These are phyloP conservation scores for Apiospora marii DNA, from an alignment of 2,329 filamentous ascomycete genomes.

Conservation along the genomic window DNA sequence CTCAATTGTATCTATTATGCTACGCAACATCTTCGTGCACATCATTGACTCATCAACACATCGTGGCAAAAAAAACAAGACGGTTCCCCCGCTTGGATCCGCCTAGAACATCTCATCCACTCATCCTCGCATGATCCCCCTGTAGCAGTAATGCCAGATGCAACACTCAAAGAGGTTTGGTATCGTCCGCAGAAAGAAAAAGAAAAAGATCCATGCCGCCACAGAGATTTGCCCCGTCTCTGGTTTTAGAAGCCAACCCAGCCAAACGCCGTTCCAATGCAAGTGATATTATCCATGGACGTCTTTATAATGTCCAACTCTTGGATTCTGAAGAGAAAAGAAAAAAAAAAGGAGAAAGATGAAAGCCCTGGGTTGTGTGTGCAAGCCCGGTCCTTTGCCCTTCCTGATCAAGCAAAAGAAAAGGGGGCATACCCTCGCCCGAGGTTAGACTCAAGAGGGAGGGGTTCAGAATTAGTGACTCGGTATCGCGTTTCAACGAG, in stretches of 20 bases:
- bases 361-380: background rate
- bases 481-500: background rate
- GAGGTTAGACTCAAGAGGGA: background rate
- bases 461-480: background rate
- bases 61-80: background rate
- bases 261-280: slow-evolving; percentile 9
- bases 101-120: background rate
- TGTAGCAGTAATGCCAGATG: slow-evolving; percentile 19
- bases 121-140: slow-evolving; percentile 3
- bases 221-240: slow-evolving; percentile 4
- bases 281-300: slow-evolving; percentile 12
- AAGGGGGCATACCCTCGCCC: background rate
- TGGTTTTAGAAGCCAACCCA: slow-evolving; percentile 10
- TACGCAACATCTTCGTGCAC: slow-evolving; percentile 15
- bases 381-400: background rate
- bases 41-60: slow-evolving; percentile 19
- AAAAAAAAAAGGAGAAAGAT: background rate
- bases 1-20: slow-evolving; percentile 16
- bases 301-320: slow-evolving; percentile 11
- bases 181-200: slow-evolving; percentile 22
- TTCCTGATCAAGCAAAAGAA: background rate
- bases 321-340: background rate
- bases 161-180: slow-evolving; percentile 19
- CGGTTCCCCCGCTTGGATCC: background rate
- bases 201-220: slow-evolving; percentile 11